A percentile compares a stretch with the other conserved stretches of the same genome.
These are phyloP conservation scores for Fonsecaea monophora DNA, from an alignment of 2,329 filamentous ascomycete genomes.

Conservation along the genomic window DNA sequence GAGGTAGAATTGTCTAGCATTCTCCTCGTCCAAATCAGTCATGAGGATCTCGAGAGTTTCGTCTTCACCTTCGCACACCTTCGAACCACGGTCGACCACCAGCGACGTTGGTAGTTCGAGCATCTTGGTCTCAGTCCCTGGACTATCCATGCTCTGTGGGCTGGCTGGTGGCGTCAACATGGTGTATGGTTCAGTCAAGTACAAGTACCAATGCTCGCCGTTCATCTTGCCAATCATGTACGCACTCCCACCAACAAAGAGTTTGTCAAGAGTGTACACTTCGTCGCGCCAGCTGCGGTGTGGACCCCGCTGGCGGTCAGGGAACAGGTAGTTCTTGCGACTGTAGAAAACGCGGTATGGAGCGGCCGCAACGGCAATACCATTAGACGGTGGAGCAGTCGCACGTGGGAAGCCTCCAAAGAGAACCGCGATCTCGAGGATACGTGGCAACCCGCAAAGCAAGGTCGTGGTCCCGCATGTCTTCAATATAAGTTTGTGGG, in stretches of 20 bases:
- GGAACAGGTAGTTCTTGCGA: constrained; percentile 97
- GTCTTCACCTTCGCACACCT: constrained; percentile 48
- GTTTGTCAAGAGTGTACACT: constrained; percentile 87
- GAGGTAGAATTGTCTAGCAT: constrained; percentile 72
- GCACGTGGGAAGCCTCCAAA: constrained; percentile 88
- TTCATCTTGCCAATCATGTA: constrained; percentile 99
- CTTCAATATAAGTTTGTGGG: constrained; percentile 99
- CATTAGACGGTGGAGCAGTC: constrained; percentile 69
- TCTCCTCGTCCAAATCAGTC: constrained; percentile 71
- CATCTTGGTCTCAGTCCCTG: constrained; percentile 64
- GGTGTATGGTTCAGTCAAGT: constrained; percentile 86
- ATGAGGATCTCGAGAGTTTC: constrained; percentile 69
- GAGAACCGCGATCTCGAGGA: constrained; percentile 87
- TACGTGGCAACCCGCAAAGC: constrained; percentile 83
- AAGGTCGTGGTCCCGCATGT: constrained; percentile 97
- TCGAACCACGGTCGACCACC: constrained; percentile 39
- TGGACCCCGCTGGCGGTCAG: constrained; percentile 89
- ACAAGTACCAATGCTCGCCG: constrained; percentile 98
- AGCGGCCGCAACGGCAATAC: constrained; percentile 77
- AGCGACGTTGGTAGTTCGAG: constrained; percentile 59
- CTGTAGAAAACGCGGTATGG: constrained; percentile 98
- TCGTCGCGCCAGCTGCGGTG: constrained; percentile 98
- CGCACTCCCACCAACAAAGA: constrained; percentile 89
- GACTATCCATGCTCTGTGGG: constrained; percentile 59
- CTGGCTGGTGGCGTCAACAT: constrained; percentile 82